Evolutionary conservation across 129 eudicot species (phyloP).

Genomic region (Tagetes erecta): DNA sequence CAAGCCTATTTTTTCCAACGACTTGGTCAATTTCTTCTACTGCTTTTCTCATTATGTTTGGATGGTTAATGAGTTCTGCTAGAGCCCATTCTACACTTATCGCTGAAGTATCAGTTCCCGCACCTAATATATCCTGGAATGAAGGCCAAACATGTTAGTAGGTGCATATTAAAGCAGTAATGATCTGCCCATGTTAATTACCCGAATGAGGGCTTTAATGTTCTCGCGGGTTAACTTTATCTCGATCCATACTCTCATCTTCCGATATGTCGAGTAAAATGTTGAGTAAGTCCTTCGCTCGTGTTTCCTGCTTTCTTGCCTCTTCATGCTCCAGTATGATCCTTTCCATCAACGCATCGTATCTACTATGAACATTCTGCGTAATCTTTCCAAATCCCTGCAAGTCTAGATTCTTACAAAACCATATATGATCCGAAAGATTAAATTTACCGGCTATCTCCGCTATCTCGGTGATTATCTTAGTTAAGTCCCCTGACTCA

Average conservation of each 20-base stretch:
- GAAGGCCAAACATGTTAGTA: background rate
- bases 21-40: constrained; percentile 34
- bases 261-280: constrained; percentile 28
- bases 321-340: constrained; percentile 34
- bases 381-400: constrained; percentile 35
- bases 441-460: constrained; percentile 22
- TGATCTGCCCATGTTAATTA: background rate
- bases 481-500: constrained; percentile 22
- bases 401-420: constrained; percentile 31
- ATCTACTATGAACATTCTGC: constrained; percentile 17
- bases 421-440: constrained; percentile 33
- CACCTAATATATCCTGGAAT: constrained; percentile 31
- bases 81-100: constrained; percentile 33
- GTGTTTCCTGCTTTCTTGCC: constrained; percentile 15
- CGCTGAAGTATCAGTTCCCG: constrained; percentile 34
- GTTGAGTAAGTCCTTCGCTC: constrained; percentile 39
- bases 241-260: constrained; percentile 33
- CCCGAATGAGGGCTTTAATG: constrained; percentile 46
- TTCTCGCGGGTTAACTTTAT: constrained; percentile 34
- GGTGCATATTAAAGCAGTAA: background rate
- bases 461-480: constrained; percentile 22
- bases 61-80: constrained; percentile 41
- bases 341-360: constrained; percentile 38
- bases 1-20: constrained; percentile 30
- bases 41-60: constrained; percentile 28